Base-by-base conservation (phyloP, 306 rosid species). In the Ammopiptanthus mongolicus region DNA sequence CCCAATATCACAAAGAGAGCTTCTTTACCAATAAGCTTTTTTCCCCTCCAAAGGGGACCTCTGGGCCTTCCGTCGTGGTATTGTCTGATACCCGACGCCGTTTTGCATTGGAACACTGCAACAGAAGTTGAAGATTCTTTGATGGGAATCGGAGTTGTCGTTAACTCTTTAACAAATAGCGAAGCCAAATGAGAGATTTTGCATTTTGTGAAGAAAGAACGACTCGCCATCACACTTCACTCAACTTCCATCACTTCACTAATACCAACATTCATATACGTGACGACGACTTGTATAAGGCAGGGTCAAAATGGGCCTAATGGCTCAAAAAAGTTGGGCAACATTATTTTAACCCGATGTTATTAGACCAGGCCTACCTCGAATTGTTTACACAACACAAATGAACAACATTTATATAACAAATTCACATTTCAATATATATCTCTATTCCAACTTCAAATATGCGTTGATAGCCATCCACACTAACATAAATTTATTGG, bases 11-110 rank as follows among this genome's bases (percentile, higher is more conserved):
- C 99, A 71, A 82, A 90, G 10, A 92, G 86, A 1, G 99, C 97
- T 78, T 92, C 97, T 87, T 95, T 95, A 1, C 97, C 97, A 19
- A 92, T 85, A 57, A 92, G 78, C 84, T 95, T 95, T 78, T 91
- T 91, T 21, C 97, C 97, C 58, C 91, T 90, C 99, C 97, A 95
- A 73, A 95, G 99, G 15, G 99, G 97, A 0, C 99, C 99, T 74
- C 99, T 86, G 14, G 97, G 97, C 74, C 99, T 84, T 73, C 99
- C 97, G 36, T 95, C 99, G 37, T 90, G 99, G 85, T 87, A 95
- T 23, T 76, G 86, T 79, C 89, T 80, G n/a, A 85, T 71, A 67
- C 42, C 78, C 60, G 39, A 56, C 60, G 51, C 10, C 75, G 80
- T 63, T 57, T 68, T 76, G 59, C 60, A 18, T 73, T 72, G 83